These are phyloP conservation scores for Fusarium aywerte DNA, from an alignment of 2,329 filamentous ascomycete genomes.

Conservation along the genomic window DNA sequence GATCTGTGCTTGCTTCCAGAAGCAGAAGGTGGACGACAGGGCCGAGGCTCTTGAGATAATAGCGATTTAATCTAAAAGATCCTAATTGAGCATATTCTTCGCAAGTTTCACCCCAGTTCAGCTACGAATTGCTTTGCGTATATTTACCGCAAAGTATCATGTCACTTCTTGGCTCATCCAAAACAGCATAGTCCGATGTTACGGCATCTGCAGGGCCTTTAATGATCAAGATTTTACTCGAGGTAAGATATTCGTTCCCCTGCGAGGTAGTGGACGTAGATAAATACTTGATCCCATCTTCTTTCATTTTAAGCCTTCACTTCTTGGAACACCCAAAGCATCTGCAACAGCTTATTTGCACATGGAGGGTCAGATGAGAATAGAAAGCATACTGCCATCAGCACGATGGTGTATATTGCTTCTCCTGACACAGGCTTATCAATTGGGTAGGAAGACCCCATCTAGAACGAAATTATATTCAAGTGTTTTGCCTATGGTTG, in stretches of 20 bases:
- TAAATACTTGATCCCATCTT: not conserved
- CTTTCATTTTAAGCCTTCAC: not conserved
- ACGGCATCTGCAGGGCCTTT: not conserved
- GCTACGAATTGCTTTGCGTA: conserved; percentile 1
- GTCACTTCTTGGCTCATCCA: not conserved
- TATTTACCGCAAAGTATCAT: conserved; percentile 1
- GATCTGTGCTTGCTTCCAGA: conserved; percentile 31
- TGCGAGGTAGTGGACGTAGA: not conserved
- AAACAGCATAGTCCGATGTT: not conserved
- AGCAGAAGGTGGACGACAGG: conserved; percentile 37
- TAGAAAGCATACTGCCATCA: not conserved
- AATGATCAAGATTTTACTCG: not conserved
- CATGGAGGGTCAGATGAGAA: not conserved
- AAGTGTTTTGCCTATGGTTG: not conserved
- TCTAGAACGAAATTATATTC: too few species aligned
- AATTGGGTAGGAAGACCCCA: too few species aligned
- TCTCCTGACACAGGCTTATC: not conserved
- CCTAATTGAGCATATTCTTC: conserved; percentile 11
- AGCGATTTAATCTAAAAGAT: conserved; percentile 13
- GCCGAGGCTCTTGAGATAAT: conserved; percentile 4
- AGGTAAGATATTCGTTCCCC: not conserved
- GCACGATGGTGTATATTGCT: not conserved
- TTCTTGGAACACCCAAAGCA: not conserved
- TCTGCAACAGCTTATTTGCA: not conserved
- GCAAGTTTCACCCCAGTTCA: conserved; percentile 14